phyloP scores from a whole-genome alignment of 83 land plant genomes.

The Thuja plicata region DNA sequence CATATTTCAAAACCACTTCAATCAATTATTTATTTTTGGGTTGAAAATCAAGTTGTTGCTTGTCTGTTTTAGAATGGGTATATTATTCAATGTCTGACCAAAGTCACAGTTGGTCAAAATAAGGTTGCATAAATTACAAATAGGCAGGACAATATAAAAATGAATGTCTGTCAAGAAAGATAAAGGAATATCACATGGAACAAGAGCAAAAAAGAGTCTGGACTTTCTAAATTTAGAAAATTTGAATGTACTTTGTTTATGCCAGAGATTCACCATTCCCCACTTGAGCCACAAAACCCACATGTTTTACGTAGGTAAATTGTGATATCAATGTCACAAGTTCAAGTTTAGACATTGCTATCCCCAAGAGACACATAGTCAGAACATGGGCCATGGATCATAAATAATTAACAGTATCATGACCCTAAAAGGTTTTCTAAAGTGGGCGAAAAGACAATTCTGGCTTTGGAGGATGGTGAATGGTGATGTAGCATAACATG shows the following conservation, averaged over 20 bases:
- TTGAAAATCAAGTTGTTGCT: too few species aligned
- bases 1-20: too few species aligned
- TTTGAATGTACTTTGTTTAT: not conserved
- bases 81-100: not conserved
- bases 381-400: too few species aligned
- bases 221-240: not conserved
- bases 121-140: not conserved
- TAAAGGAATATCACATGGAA: not conserved
- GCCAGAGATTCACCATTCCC: not conserved
- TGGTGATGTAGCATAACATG: not conserved
- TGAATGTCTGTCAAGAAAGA: not conserved
- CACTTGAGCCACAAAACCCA: not conserved
- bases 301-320: not conserved
- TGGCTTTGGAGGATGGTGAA: not conserved
- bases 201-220: not conserved
- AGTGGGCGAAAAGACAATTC: not conserved
- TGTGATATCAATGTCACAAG: not conserved
- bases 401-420: not conserved
- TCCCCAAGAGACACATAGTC: not conserved
- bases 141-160: not conserved
- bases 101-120: not conserved
- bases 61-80: too few species aligned
- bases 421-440: not conserved
- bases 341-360: not conserved
- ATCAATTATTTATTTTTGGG: too few species aligned